Evolutionary conservation across 2,329 filamentous ascomycete species (phyloP), one percentile per base, ranked within the genome.

Genomic region (Scedosporium dehoogii): DNA sequence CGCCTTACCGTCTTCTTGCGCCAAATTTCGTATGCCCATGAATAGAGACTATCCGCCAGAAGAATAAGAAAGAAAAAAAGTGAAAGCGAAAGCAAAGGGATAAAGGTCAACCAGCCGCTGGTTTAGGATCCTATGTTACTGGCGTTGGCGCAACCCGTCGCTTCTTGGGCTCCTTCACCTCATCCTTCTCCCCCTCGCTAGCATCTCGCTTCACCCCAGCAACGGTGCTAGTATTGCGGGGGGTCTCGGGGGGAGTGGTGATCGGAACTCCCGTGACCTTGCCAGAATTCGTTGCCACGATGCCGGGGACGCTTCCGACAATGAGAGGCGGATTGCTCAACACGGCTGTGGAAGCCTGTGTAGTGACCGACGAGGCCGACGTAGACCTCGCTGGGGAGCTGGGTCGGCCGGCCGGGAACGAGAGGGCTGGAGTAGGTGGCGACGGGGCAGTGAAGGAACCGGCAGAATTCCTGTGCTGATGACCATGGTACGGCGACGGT

Each of bases 221-320:
- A 56, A 69, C 67, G 1, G 70, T 66, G 55, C 71, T 73, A 48
- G 81, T 80, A 68, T 83, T 85, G 59, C 85, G 81, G 5, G 93
- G 93, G 3, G 93, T 97, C 72, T 96, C 89, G 0, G 93, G 94
- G 2, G 94, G 93, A 6, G 93, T 97, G 44, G 90, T 91, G 69
- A 96, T 85, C 0, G 92, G 90, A 53, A 96, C 76, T 0, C 82
- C 80, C 0, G 79, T 78, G 3, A 84, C 77, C 68, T 85, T 85
- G 53, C 80, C 81, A 1, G 89, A 90, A 66, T 87, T 89, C 9
- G 89, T 79, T 5, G 90, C 90, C 12, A 90, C 86, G 27, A 96
- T 85, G 60, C 87, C 82, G 0, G 92, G 91, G 16, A 96, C 82
- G 61, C 81, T 90, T 14, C 91, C 89, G 38, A 91, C 82, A 7